A percentile compares a stretch with the other conserved stretches of the same genome.
phyloP scores from a whole-genome alignment of 495 filamentous ascomycete species.

The Penicillium flavigenum region DNA sequence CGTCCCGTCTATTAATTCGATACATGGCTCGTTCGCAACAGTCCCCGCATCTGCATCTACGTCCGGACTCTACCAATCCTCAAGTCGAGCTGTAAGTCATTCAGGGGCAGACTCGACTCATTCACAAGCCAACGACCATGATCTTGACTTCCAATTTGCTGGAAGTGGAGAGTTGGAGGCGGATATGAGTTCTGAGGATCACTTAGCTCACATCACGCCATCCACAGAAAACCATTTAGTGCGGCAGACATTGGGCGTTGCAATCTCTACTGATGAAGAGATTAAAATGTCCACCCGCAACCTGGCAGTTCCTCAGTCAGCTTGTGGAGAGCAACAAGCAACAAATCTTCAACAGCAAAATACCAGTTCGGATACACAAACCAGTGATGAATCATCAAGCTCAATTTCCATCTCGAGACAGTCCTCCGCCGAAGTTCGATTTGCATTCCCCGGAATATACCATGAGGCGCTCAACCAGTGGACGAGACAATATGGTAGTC shows the following conservation, averaged over 20 bases:
- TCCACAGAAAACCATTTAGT: not conserved
- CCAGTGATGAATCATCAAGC: not conserved
- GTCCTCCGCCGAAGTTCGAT: slow-evolving; percentile 16
- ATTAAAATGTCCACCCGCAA: not conserved
- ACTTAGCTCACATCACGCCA: not conserved
- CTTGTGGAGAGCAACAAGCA: not conserved
- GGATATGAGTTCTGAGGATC: not conserved
- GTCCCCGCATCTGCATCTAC: not conserved
- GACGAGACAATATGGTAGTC: not conserved
- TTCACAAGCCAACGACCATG: not conserved
- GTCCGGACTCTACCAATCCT: not conserved
- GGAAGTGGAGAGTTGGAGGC: not conserved
- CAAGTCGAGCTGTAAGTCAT: not conserved
- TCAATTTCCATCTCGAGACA: slow-evolving; percentile 3
- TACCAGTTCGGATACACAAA: not conserved
- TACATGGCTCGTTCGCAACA: not conserved
- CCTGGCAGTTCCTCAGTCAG: not conserved
- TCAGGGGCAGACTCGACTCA: not conserved
- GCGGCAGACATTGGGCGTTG: not conserved
- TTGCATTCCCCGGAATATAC: slow-evolving; percentile 29
- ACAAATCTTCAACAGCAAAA: not conserved
- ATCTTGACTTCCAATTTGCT: not conserved
- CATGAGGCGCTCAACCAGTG: slow-evolving; percentile 25
- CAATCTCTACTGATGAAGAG: not conserved
- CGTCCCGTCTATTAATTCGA: not conserved